Evolutionary conservation across 352 stramenopile genomes (phyloP).

Genomic region (Discostella stelligera): DNA sequence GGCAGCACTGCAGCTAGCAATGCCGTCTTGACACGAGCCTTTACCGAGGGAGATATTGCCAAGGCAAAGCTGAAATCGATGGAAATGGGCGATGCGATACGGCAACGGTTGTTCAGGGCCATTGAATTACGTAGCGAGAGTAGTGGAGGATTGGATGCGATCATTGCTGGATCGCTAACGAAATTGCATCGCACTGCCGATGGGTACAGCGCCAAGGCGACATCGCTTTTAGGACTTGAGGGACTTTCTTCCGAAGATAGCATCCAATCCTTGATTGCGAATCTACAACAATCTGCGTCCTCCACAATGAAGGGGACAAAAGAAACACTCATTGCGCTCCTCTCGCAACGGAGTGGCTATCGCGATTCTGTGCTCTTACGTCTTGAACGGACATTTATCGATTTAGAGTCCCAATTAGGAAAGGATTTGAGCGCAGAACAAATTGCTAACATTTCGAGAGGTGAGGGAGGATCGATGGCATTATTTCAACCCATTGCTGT

Average conservation of each 20-base stretch:
- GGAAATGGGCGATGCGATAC: slow-evolving; percentile 76
- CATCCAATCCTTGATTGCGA: slow-evolving; percentile 58
- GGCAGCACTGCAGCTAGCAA: background rate
- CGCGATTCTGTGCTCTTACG: slow-evolving; percentile 69
- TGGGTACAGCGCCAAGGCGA: slow-evolving; percentile 14
- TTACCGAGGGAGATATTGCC: slow-evolving; percentile 79
- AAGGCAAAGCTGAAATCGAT: slow-evolving; percentile 79
- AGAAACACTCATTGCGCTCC: slow-evolving; percentile 77
- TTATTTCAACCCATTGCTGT: slow-evolving; percentile 80
- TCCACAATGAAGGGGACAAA: slow-evolving; percentile 57
- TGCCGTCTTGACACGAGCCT: slow-evolving; percentile 69
- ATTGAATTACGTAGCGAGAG: slow-evolving; percentile 80
- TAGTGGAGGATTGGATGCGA: slow-evolving; percentile 79
- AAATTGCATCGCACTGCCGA: slow-evolving; percentile 39
- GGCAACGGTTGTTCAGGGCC: slow-evolving; percentile 62
- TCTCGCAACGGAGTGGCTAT: slow-evolving; percentile 66
- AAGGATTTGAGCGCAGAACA: slow-evolving; percentile 63
- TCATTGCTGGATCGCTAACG: slow-evolving; percentile 76
- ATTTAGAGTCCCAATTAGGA: slow-evolving; percentile 69
- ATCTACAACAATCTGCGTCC: slow-evolving; percentile 58
- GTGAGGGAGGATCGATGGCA: slow-evolving; percentile 69
- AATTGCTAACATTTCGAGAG: slow-evolving; percentile 69
- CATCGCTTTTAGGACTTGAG: slow-evolving; percentile 13
- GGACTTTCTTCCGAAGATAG: slow-evolving; percentile 34
- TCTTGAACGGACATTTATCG: slow-evolving; percentile 72